Base-by-base conservation (phyloP, 306 rosid species). In the Corylus americana region DNA sequence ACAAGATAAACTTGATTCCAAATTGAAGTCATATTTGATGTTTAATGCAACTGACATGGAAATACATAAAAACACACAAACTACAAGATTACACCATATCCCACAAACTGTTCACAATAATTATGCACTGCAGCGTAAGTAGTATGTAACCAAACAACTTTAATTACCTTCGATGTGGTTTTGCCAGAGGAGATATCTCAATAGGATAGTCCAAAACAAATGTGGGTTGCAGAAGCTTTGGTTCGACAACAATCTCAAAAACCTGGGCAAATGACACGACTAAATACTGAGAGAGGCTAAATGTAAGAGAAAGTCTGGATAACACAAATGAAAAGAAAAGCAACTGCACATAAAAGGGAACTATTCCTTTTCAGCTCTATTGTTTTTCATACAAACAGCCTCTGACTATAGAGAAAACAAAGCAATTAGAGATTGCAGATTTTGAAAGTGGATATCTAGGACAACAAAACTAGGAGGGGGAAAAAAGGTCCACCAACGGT, bases 201-300 rank as follows among this genome's bases (percentile, higher is more conserved):
- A 95, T 76, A 50, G 99, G 99, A 81, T 95, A 95, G 89, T 95
- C 98, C 85, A 95, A 85, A 59, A 95, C 99, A 88, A 95, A 95
- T 69, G 98, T 95, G 55, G 99, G 99, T 82, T 95, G 99, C 77
- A 95, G 79, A 57, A 95, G 99, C 91, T 85, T 90, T 63, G 98
- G 89, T 87, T 95, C 99, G 49, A 95, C 98, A 78, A 79, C 68
- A 67, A 91, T 78, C 91, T 95, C 98, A 83, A 93, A 95, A 81
- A 95, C 90, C 99, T 95, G 86, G 81, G 79, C 16, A 67, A 74
- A 79, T 55, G 71, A 77, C 11, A 74, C 3, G 61, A 74, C 25
- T 48, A 63, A 79, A 20, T 57, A 55, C 49, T 90, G 64, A 87
- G 68, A 48, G 57, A 20, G 72, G 16, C 71, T 55, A 25, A 58